Percentiles rank a stretch among this genome's conserved stretches.
These are phyloP conservation scores for Adiantum capillusveneris DNA, from an alignment of 75 land plant species.

Conservation along the genomic window DNA sequence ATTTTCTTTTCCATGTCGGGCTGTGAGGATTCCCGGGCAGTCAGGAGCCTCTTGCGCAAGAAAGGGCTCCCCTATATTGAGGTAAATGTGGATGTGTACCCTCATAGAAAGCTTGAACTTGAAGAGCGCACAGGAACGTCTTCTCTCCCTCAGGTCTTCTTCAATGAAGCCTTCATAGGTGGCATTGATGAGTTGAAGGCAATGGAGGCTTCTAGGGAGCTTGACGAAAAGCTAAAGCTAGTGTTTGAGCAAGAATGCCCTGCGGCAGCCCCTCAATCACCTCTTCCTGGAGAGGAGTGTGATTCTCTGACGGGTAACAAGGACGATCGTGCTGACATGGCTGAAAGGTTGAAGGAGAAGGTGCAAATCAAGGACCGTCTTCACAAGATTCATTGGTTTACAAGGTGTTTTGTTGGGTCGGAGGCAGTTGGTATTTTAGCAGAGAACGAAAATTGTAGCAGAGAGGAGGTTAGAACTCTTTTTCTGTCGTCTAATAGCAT, in stretches of 20 bases:
- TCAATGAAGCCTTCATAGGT: conserved; percentile 69
- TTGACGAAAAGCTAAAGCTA: conserved; percentile 43
- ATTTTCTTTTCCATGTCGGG: conserved; percentile 64
- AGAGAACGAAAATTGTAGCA: conserved; percentile 48
- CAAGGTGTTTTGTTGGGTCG: conserved; percentile 59
- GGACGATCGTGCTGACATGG: conserved; percentile 42
- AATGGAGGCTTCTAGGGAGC: conserved; percentile 53
- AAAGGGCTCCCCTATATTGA: conserved; percentile 50
- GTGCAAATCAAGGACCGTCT: conserved; percentile 66
- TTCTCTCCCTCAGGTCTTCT: conserved; percentile 66
- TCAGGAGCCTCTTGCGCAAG: conserved; percentile 44
- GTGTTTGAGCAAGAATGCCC: conserved; percentile 40
- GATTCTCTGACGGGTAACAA: conserved; percentile 7
- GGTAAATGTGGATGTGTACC: conserved; percentile 73
- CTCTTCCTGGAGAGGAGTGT: conserved; percentile 58
- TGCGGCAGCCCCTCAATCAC: conserved; percentile 44
- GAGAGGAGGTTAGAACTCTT: conserved; percentile 43
- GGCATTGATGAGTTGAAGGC: conserved; percentile 69
- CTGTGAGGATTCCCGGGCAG: conserved; percentile 58
- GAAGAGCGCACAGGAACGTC: conserved; percentile 36
- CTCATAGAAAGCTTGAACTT: conserved; percentile 46
- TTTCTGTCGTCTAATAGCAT: too few relatives aligned
- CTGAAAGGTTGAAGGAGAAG: conserved; percentile 36
- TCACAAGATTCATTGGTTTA: conserved; percentile 42
- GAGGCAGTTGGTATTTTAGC: conserved; percentile 55